A percentile compares a stretch with the other conserved stretches of the same genome.
phyloP scores from a whole-genome alignment of 106 monocot species.

The Dactylorhiza incarnata region DNA sequence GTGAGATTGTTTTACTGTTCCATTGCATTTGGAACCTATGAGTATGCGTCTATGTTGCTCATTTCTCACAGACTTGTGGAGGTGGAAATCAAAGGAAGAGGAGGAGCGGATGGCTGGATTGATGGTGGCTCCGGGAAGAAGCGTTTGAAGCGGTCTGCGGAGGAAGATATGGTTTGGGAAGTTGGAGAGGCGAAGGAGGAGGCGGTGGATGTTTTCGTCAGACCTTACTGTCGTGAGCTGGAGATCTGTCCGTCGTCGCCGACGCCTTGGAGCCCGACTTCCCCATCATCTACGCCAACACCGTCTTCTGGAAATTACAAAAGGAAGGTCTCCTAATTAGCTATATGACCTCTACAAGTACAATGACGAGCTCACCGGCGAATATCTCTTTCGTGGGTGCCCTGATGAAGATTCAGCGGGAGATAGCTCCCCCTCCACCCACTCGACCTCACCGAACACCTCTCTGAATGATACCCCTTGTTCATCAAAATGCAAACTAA shows the following conservation, averaged over 20 bases:
- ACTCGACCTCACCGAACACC: no score
- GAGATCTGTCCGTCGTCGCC: slow-evolving; percentile 42
- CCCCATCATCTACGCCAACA: slow-evolving; percentile 86
- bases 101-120: background rate
- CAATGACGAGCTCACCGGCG: no score
- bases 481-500: no score
- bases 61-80: background rate
- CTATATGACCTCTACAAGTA: no score
- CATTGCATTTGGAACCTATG: background rate
- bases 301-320: slow-evolving; percentile 75
- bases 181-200: slow-evolving; percentile 17
- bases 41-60: background rate
- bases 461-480: no score
- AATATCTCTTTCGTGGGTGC: no score
- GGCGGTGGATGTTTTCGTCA: slow-evolving; percentile 16
- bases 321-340: no score
- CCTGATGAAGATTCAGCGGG: no score
- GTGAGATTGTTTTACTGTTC: no score
- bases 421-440: no score
- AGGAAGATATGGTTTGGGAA: slow-evolving; percentile 4
- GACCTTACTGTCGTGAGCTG: background rate
- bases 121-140: background rate
- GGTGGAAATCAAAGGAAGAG: slow-evolving; percentile 1
- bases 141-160: background rate
- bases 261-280: slow-evolving; percentile 79